A percentile compares a stretch with the other conserved stretches of the same genome.
Conservation (phyloP, 2,329 filamentous ascomycete genomes). For the Sordariomycetes sp. region DNA sequence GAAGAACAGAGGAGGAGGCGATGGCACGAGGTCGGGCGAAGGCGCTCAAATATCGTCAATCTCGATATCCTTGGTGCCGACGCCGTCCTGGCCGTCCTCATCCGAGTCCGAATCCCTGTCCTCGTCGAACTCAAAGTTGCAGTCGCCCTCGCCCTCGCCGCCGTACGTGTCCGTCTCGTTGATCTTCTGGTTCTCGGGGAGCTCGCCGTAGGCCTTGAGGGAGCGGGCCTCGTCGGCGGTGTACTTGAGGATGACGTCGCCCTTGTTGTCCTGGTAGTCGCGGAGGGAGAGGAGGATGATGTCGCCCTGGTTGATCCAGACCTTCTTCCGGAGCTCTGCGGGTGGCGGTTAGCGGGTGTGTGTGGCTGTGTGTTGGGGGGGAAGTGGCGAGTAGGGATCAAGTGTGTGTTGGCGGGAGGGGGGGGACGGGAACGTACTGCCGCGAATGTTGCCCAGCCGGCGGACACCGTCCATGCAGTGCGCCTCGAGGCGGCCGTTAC, state of each 20-base stretch:
- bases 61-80: conserved; percentile 57
- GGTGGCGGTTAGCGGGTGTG: not conserved
- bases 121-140: conserved; percentile 98
- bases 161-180: conserved; percentile 97
- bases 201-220: conserved; percentile 92
- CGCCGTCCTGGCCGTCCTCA: conserved; percentile 35
- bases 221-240: conserved; percentile 87
- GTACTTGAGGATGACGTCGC: conserved; percentile 96
- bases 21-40: too few species aligned
- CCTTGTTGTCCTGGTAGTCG: conserved; percentile 91
- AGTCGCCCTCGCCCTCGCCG: conserved; percentile 85
- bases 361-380: not conserved
- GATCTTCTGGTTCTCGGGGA: conserved; percentile 97
- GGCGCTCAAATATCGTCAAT: conserved; percentile 79
- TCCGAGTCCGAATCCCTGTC: conserved; percentile 50
- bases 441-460: conserved; percentile 42
- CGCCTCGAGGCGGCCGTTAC: conserved; percentile 81
- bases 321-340: conserved; percentile 91
- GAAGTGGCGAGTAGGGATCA: not conserved
- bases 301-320: conserved; percentile 98
- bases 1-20: not conserved
- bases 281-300: conserved; percentile 71
- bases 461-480: conserved; percentile 91
- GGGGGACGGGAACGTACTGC: conserved; percentile 6
- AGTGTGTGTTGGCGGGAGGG: not conserved